phyloP scores from a whole-genome alignment of 129 eudicot species.

The Scalesia atractyloides region DNA sequence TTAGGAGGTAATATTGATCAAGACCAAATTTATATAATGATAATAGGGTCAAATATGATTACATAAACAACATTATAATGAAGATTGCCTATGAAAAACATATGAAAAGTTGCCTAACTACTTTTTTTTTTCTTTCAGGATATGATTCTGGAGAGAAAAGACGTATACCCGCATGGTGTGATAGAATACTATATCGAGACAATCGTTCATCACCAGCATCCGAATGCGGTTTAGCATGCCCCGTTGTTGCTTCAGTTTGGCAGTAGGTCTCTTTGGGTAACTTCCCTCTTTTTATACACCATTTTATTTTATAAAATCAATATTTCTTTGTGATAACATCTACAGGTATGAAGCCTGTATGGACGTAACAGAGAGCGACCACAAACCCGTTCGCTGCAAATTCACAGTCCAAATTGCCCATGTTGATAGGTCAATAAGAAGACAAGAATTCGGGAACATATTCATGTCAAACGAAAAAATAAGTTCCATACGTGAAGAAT shows the following conservation, averaged over 20 bases:
- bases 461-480: conserved; percentile 52
- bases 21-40: not conserved
- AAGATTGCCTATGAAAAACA: not conserved
- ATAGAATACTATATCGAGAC: conserved; percentile 84
- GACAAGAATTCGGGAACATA: conserved; percentile 79
- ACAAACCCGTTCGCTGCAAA: conserved; percentile 96
- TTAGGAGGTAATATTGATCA: conserved; percentile 74
- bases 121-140: conserved; percentile 48
- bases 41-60: not conserved
- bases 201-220: conserved; percentile 55
- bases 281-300: not conserved
- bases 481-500: conserved; percentile 50
- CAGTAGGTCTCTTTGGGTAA: conserved; percentile 50
- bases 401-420: conserved; percentile 67
- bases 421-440: conserved; percentile 86
- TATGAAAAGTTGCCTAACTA: not conserved
- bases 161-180: conserved; percentile 99
- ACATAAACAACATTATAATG: too few species aligned
- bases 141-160: conserved; percentile 99
- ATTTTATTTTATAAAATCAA: conserved; percentile 8
- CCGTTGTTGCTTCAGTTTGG: conserved; percentile 73
- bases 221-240: conserved; percentile 89
- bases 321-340: conserved; percentile 5
- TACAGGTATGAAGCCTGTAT: conserved; percentile 91
- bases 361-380: conserved; percentile 98